Evolutionary conservation across 2,329 filamentous ascomycete genomes (phyloP).

Genomic region (Lomentospora prolificans): DNA sequence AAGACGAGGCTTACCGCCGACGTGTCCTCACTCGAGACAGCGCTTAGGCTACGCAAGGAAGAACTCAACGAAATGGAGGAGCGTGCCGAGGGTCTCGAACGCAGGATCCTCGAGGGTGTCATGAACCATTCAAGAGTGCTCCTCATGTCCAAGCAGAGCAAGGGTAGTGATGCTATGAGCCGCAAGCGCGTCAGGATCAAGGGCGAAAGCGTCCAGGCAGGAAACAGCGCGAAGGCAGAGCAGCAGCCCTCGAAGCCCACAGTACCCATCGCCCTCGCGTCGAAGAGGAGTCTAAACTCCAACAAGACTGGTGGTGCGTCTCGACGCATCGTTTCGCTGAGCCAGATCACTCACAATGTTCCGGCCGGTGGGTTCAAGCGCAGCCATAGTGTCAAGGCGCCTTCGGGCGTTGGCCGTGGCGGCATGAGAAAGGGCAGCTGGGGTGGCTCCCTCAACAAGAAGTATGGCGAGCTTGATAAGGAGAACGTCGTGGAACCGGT

Average conservation of each 20-base stretch:
- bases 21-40: slow-evolving; percentile 83
- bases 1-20: slow-evolving; percentile 76
- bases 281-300: slow-evolving; percentile 36
- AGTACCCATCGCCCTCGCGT: slow-evolving; percentile 44
- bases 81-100: slow-evolving; percentile 80
- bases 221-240: slow-evolving; percentile 16
- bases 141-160: slow-evolving; percentile 61
- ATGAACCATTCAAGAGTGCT: slow-evolving; percentile 90
- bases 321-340: slow-evolving; percentile 80
- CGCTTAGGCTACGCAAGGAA: slow-evolving; percentile 77
- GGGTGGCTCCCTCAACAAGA: slow-evolving; percentile 41
- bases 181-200: slow-evolving; percentile 46
- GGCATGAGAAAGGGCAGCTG: slow-evolving; percentile 59
- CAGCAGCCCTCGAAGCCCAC: slow-evolving; percentile 21
- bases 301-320: slow-evolving; percentile 46
- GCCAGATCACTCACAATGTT: slow-evolving; percentile 74
- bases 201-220: slow-evolving; percentile 23
- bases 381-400: slow-evolving; percentile 67
- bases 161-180: slow-evolving; percentile 45
- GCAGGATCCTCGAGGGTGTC: slow-evolving; percentile 86
- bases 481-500: slow-evolving; percentile 58
- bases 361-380: slow-evolving; percentile 57
- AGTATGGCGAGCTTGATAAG: slow-evolving; percentile 46
- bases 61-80: slow-evolving; percentile 86
- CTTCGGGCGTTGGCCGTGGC: slow-evolving; percentile 25